These are phyloP conservation scores for Didymosphaeria variabile DNA, from an alignment of 2,329 filamentous ascomycete genomes.

Conservation along the genomic window DNA sequence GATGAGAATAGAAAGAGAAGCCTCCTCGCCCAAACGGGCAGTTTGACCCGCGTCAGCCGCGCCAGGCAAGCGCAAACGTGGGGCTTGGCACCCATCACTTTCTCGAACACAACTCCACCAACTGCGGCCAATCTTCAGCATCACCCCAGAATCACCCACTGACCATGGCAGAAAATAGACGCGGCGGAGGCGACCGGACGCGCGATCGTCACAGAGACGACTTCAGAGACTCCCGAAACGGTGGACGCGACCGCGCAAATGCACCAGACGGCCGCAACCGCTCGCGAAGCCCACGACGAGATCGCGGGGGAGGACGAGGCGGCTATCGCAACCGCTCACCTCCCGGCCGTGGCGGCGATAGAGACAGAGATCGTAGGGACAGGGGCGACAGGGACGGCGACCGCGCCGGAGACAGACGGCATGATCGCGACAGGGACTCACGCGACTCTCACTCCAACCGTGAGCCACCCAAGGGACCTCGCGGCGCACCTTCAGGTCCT, in stretches of 20 bases:
- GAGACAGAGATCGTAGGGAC: constrained; percentile 16
- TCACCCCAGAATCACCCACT: neutral
- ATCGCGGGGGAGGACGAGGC: constrained; percentile 38
- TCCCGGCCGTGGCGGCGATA: constrained; percentile 28
- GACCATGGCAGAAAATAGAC: constrained; percentile 18
- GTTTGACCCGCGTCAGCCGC: neutral
- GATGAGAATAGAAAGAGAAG: neutral
- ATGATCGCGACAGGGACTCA: constrained; percentile 17
- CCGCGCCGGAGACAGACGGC: constrained; percentile 16
- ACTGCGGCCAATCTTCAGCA: neutral
- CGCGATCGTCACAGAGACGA: constrained; percentile 31
- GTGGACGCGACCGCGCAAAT: constrained; percentile 26
- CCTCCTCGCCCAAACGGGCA: neutral
- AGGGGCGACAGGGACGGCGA: constrained; percentile 25
- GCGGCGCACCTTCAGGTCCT: constrained; percentile 25
- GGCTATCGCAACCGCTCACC: constrained; percentile 43
- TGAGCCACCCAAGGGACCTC: constrained; percentile 39
- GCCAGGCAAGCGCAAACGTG: constrained; percentile 5
- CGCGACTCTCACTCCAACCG: constrained; percentile 19
- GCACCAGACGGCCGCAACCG: constrained; percentile 41
- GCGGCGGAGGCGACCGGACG: constrained; percentile 29
- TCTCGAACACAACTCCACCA: neutral
- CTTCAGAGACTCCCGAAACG: constrained; percentile 25
- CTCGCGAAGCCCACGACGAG: constrained; percentile 45
- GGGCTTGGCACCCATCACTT: constrained; percentile 8